These are phyloP conservation scores for Lentinula detonsa DNA, from an alignment of 768 basidiomycete species.

Conservation along the genomic window DNA sequence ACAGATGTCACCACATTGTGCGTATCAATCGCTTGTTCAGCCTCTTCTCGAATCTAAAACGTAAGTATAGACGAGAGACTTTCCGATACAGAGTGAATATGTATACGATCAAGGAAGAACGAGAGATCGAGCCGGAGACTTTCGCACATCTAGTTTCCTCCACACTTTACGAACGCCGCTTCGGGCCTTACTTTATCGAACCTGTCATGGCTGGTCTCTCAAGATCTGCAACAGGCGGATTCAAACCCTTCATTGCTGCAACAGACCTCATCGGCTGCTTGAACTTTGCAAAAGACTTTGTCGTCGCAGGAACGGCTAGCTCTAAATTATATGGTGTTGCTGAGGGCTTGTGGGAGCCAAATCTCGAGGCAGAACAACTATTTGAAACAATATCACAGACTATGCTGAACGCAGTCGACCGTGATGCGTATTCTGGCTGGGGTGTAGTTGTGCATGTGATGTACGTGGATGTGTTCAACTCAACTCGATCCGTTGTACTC, in stretches of 20 bases:
- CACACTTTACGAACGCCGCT: conserved; percentile 92
- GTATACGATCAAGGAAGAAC: conserved; percentile 99
- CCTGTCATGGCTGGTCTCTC: conserved; percentile 93
- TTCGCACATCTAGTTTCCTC: conserved; percentile 95
- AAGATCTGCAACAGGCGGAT: conserved; percentile 60
- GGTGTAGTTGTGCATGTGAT: conserved; percentile 93
- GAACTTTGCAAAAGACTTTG: conserved; percentile 95
- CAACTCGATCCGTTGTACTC: not conserved
- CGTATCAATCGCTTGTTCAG: conserved; percentile 16
- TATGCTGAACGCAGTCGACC: conserved; percentile 88
- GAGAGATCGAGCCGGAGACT: conserved; percentile 93
- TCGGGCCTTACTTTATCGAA: conserved; percentile 94
- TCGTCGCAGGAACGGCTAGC: conserved; percentile 90
- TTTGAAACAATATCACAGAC: conserved; percentile 99
- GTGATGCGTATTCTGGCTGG: conserved; percentile 97
- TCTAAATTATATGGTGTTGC: conserved; percentile 94
- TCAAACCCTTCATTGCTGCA: conserved; percentile 91
- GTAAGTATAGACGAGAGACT: conserved; percentile 63
- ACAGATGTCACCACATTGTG: conserved; percentile 92
- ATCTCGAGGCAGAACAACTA: conserved; percentile 91
- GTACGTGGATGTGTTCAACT: conserved; percentile 41
- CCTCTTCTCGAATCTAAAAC: not conserved
- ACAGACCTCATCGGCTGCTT: conserved; percentile 93
- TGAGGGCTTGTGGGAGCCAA: conserved; percentile 97
- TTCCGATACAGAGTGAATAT: conserved; percentile 96